These are phyloP conservation scores for Solanum piurae DNA, from an alignment of 257 asterid species.

Conservation along the genomic window DNA sequence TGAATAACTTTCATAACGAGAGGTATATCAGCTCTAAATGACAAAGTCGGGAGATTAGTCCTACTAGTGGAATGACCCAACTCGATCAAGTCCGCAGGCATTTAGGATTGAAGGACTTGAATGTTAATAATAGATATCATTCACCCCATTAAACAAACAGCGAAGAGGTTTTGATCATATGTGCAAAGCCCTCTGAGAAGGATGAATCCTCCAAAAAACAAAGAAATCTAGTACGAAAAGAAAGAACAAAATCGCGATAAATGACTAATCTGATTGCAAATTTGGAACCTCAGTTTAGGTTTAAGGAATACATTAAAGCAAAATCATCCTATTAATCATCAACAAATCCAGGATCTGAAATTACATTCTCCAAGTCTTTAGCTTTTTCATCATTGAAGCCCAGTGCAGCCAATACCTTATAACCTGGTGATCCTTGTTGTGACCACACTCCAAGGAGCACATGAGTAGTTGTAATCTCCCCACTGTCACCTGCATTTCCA, in stretches of 20 bases:
- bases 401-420: conserved; percentile 29
- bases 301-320: not conserved
- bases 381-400: conserved; percentile 50
- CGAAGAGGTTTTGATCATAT: not conserved
- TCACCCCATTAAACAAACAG: not conserved
- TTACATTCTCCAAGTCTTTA: conserved; percentile 37
- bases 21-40: too few species aligned
- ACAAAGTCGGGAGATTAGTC: not conserved
- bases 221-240: not conserved
- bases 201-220: not conserved
- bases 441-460: conserved; percentile 60
- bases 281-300: not conserved
- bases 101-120: not conserved
- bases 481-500: conserved; percentile 32
- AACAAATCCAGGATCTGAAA: conserved; percentile 31
- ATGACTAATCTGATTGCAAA: not conserved
- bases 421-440: conserved; percentile 55
- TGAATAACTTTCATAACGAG: too few species aligned
- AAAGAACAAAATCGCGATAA: not conserved
- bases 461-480: conserved; percentile 48
- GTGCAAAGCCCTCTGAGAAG: not conserved
- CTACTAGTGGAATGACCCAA: not conserved
- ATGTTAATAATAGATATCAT: not conserved
- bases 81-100: not conserved
- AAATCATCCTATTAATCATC: conserved; percentile 16